Conservation (phyloP, 805 yeast species). For the Teunomyces aglyptinius region DNA sequence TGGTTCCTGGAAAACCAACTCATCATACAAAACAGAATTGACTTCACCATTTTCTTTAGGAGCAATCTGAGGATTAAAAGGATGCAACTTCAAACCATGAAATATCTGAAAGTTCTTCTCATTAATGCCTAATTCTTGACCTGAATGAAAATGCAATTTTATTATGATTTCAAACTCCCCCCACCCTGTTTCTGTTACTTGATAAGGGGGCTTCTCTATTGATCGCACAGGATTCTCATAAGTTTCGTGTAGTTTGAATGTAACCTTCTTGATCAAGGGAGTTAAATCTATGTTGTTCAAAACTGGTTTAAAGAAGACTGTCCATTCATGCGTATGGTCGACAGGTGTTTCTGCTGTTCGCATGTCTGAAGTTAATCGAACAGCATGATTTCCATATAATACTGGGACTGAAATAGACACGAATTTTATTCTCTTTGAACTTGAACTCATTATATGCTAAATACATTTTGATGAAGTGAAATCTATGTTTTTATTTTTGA, state of each 20-base stretch:
- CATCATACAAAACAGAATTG: slow-evolving; percentile 66
- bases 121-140: slow-evolving; percentile 56
- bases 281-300: slow-evolving; percentile 69
- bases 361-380: slow-evolving; percentile 53
- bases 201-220: slow-evolving; percentile 87
- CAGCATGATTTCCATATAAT: slow-evolving; percentile 77
- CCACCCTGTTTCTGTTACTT: slow-evolving; percentile 98
- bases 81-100: slow-evolving; percentile 90
- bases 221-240: slow-evolving; percentile 84
- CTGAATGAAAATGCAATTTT: slow-evolving; percentile 81
- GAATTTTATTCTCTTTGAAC: slow-evolving; percentile 22
- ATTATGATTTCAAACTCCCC: slow-evolving; percentile 96
- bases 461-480: not conserved
- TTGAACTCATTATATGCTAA: slow-evolving; percentile 10
- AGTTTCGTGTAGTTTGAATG: slow-evolving; percentile 93
- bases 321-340: slow-evolving; percentile 96
- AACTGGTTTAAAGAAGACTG: slow-evolving; percentile 82
- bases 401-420: slow-evolving; percentile 72
- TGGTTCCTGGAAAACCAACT: slow-evolving; percentile 92
- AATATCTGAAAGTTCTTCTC: slow-evolving; percentile 85
- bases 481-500: not conserved
- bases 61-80: slow-evolving; percentile 55
- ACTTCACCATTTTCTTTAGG: slow-evolving; percentile 42
- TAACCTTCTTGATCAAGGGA: slow-evolving; percentile 82
- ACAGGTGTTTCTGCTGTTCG: slow-evolving; percentile 59